Percentiles rank a stretch among this genome's conserved stretches.
Conservation (phyloP, 352 stramenopile genomes). For the Phytopythium oedochilum region DNA sequence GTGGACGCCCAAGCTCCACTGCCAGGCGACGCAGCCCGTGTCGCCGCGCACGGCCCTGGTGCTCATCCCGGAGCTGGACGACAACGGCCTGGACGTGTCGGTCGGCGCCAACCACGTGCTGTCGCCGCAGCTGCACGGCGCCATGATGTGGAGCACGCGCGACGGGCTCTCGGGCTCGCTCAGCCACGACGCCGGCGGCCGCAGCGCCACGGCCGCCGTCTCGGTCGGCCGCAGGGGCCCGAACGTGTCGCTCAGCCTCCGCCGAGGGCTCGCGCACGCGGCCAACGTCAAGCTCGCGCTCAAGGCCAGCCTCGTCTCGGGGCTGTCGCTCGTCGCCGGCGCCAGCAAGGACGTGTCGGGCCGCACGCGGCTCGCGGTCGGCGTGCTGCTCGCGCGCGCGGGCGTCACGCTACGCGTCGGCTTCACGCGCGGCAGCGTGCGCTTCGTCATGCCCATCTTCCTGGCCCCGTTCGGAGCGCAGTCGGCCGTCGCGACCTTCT, state of each 20-base stretch:
- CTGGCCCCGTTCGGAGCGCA: constrained; percentile 66
- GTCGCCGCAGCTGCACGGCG: constrained; percentile 49
- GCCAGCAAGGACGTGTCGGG: constrained; percentile 54
- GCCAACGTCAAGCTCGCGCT: constrained; percentile 52
- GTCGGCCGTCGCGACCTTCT: constrained; percentile 69
- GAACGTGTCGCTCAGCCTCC: constrained; percentile 56
- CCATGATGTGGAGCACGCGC: constrained; percentile 82
- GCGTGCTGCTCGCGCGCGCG: constrained; percentile 44
- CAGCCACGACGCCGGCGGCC: constrained; percentile 34
- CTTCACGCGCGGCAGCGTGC: constrained; percentile 74
- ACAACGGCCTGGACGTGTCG: constrained; percentile 67
- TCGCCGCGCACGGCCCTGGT: constrained; percentile 68
- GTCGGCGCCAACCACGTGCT: constrained; percentile 69
- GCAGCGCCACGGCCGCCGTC: constrained; percentile 38
- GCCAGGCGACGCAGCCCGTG: constrained; percentile 69
- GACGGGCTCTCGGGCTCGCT: constrained; percentile 69
- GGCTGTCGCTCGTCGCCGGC: constrained; percentile 43
- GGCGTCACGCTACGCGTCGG: constrained; percentile 64
- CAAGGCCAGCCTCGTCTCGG: constrained; percentile 37
- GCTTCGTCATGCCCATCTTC: constrained; percentile 82
- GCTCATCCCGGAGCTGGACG: constrained; percentile 66
- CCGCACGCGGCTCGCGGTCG: constrained; percentile 51
- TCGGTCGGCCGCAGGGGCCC: constrained; percentile 39
- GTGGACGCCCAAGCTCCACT: constrained; percentile 73
- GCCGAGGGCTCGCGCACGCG: constrained; percentile 26